Evolutionary conservation across 139 green algal species (phyloP), one percentile per base, ranked within the genome.

Genomic region (Yamagishiella unicocca): DNA sequence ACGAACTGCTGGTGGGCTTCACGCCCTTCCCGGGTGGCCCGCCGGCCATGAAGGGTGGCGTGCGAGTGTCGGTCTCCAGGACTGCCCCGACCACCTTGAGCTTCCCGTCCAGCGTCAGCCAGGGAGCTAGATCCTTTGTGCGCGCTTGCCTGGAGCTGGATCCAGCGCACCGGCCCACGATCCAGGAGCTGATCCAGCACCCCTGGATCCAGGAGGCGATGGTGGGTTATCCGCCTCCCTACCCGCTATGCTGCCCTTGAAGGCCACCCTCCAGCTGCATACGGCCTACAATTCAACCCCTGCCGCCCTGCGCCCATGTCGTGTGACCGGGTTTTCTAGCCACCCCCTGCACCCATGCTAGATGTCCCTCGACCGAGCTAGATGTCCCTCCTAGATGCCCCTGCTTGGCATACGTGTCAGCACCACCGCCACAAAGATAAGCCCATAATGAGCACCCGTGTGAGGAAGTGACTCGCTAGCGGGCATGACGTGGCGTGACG

Each of bases 1-100:
- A 93, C 74, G 92, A 94, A 87, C 83, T 94, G 68, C 87, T 92
- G 70, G 38, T 58, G 70, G 70, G 70, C 37, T 77, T 77, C 70
- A 35, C 70, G 40, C 70, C 70, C 29, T 72, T 72, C 64, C 64
- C 64, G 7, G 64, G 64, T 33, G 58, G 58, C 14, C 58, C 58
- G 19, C 58, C 58, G 58, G 24, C 54, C 3, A 6, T 4, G 8
- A 82, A 70, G 50, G 50, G 46, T 24, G 37, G 45, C 27, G 1
- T 25, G 42, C 14, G 4, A 0, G n/a, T 21, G 25, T 4, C 50
- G 33, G n/a, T n/a, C n/a, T n/a, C n/a, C n/a, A n/a, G n/a, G n/a
- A n/a, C n/a, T n/a, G 24, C 78, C 1, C 38, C 38, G n/a, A 74
- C 67, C 21, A 33, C 62, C 25, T 55, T 85, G 24, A 33, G 62